Evolutionary conservation across 2,329 filamentous ascomycete species (phyloP), one percentile per base, ranked within the genome.

Genomic region (Aspergillus proliferans): DNA sequence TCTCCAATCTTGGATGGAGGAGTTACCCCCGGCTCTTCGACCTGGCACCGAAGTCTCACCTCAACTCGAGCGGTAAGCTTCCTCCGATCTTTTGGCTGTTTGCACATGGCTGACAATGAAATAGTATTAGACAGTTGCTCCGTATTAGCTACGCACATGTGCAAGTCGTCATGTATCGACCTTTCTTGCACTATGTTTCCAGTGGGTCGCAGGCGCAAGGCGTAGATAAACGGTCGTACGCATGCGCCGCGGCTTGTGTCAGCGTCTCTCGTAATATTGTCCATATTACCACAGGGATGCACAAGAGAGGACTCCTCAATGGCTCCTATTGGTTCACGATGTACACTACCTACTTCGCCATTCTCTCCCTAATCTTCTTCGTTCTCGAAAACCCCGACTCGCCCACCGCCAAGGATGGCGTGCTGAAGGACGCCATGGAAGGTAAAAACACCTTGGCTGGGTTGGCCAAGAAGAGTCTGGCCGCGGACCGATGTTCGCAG

Each of bases 371-470:
- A 47, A 71, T 85, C 8, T 85, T 82, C 58, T 85, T 81, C 57
- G 80, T 82, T 7, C 70, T 84, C 10, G 82, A 85, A 64, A 85
- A 85, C 51, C 81, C 80, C 1, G 77, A 82, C 49, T 81, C 76
- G 46, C 70, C 77, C 0, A 80, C 78, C 2, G 80, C 79, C 38
- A 79, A 85, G 46, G 90, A 95, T 53, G 68, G 70, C 19, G 86
- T 96, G 19, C 74, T 96, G 51, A 85, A 85, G 47, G 92, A 97
- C 70, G 92, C 91, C 0, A 79, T 84, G 52, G 86, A 89, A 54
- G 93, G 92, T 15, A 87, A 87, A 62, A 85, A 92, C 55, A 88
- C 91, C 53, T 80, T 97, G 52, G 82, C 84, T 45, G 84, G 83
- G 14, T 77, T 97, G 50, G 86, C 90, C 2, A 84, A 87, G 59